Evolutionary conservation across 2,329 filamentous ascomycete genomes (phyloP).

Genomic region (Juglanconis sp.): DNA sequence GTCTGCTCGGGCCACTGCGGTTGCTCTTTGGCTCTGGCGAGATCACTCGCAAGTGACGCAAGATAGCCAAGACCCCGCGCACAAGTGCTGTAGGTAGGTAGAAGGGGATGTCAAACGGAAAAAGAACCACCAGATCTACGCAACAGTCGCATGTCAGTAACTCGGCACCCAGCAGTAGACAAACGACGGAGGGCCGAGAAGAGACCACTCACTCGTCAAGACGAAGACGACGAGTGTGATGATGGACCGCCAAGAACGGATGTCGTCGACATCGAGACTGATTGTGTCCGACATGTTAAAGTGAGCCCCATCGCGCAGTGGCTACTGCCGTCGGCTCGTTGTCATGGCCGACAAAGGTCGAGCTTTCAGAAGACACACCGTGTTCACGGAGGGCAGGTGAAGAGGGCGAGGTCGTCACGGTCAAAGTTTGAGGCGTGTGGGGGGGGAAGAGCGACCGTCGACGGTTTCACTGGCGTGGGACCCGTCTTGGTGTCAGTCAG

Average conservation of each 20-base stretch:
- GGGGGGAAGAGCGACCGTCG: too few species aligned
- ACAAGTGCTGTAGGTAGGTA: slow-evolving; percentile 52
- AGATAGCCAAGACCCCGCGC: slow-evolving; percentile 39
- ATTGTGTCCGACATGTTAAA: slow-evolving; percentile 11
- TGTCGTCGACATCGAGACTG: slow-evolving; percentile 49
- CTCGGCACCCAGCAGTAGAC: neutral
- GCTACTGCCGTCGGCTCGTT: neutral
- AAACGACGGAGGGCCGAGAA: neutral
- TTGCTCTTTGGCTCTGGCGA: slow-evolving; percentile 33
- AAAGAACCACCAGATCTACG: slow-evolving; percentile 65
- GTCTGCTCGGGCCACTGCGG: slow-evolving; percentile 21
- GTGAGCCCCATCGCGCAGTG: neutral
- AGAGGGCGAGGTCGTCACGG: neutral
- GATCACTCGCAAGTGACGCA: slow-evolving; percentile 51
- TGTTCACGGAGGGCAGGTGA: neutral
- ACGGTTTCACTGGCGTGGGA: too few species aligned
- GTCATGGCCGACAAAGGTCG: neutral
- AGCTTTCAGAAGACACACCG: too few species aligned
- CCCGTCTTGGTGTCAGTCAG: too few species aligned
- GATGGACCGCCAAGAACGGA: slow-evolving; percentile 66
- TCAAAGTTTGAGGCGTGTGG: too few species aligned
- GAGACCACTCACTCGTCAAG: slow-evolving; percentile 58
- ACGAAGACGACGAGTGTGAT: slow-evolving; percentile 68
- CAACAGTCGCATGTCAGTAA: neutral
- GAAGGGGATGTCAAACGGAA: slow-evolving; percentile 64